Evolutionary conservation across 768 basidiomycete genomes (phyloP).

Genomic region (Boletales sp.): DNA sequence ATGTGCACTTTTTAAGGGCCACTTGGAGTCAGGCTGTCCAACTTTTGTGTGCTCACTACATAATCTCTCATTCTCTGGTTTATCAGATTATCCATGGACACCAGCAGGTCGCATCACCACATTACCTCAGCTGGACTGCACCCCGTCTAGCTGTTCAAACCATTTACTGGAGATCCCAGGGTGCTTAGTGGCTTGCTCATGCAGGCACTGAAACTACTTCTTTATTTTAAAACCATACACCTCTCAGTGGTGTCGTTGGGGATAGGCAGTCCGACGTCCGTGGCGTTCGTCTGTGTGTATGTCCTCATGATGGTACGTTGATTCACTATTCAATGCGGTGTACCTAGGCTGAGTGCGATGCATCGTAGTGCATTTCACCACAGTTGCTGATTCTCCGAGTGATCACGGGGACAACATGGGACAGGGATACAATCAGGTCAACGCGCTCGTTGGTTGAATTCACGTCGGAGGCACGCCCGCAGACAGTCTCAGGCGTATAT

Average conservation of each 20-base stretch:
- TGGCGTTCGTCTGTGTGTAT: neutral
- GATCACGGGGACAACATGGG: no score
- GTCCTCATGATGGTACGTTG: slow-evolving; percentile 4
- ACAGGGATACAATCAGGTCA: no score
- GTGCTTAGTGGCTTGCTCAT: no score
- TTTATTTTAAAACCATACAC: no score
- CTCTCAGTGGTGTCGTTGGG: slow-evolving; percentile 6
- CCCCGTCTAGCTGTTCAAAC: neutral
- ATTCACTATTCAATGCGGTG: neutral
- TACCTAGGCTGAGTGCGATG: neutral
- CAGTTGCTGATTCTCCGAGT: slow-evolving; percentile 13
- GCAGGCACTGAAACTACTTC: slow-evolving; percentile 2
- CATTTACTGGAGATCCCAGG: neutral
- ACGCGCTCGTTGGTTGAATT: no score
- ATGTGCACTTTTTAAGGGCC: no score
- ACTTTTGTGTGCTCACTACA: no score
- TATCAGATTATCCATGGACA: no score
- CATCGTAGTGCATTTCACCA: slow-evolving; percentile 10
- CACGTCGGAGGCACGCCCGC: no score
- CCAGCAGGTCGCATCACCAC: neutral
- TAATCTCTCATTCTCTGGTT: no score
- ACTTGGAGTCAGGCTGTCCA: no score
- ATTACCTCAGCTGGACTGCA: neutral
- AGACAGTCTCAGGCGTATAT: no score
- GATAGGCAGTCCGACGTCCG: neutral